These are phyloP conservation scores for Nissolia schottii DNA, from an alignment of 306 rosid species.

Conservation along the genomic window DNA sequence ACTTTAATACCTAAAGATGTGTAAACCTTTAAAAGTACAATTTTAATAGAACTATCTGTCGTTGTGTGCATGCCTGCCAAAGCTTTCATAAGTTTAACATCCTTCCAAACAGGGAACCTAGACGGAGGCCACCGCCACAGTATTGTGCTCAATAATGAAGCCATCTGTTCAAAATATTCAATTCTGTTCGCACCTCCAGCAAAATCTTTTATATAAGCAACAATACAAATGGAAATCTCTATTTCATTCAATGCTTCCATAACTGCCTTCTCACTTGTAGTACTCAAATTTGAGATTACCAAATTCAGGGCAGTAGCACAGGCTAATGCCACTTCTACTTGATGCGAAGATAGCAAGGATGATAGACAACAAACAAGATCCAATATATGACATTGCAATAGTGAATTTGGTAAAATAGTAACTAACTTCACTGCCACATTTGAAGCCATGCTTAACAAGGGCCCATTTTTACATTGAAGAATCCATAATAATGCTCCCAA, in stretches of 20 bases:
- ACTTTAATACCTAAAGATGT: constrained; percentile 68
- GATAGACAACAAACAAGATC: constrained; percentile 70
- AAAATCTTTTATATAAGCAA: constrained; percentile 36
- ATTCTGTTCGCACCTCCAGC: constrained; percentile 30
- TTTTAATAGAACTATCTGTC: constrained; percentile 36
- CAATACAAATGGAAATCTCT: constrained; percentile 38
- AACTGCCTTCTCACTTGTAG: constrained; percentile 49
- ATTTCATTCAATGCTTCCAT: constrained; percentile 55
- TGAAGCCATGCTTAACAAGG: constrained; percentile 48
- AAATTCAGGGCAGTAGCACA: constrained; percentile 61
- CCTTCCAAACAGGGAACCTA: constrained; percentile 64
- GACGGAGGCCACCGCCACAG: constrained; percentile 66
- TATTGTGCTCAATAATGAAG: constrained; percentile 67
- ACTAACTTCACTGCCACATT: constrained; percentile 58
- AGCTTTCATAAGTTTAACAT: constrained; percentile 46
- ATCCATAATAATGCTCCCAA: constrained; percentile 71
- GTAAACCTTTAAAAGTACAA: constrained; percentile 67
- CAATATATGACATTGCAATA: constrained; percentile 42
- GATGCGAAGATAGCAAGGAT: constrained; percentile 49
- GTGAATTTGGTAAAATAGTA: constrained; percentile 43
- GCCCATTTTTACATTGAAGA: constrained; percentile 51
- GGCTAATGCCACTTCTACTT: constrained; percentile 47
- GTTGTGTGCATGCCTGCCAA: constrained; percentile 39
- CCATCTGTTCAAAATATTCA: constrained; percentile 59
- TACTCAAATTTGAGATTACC: constrained; percentile 50